Evolutionary conservation across 2,329 filamentous ascomycete genomes (phyloP).

Genomic region (Geoglossum cookeanum): DNA sequence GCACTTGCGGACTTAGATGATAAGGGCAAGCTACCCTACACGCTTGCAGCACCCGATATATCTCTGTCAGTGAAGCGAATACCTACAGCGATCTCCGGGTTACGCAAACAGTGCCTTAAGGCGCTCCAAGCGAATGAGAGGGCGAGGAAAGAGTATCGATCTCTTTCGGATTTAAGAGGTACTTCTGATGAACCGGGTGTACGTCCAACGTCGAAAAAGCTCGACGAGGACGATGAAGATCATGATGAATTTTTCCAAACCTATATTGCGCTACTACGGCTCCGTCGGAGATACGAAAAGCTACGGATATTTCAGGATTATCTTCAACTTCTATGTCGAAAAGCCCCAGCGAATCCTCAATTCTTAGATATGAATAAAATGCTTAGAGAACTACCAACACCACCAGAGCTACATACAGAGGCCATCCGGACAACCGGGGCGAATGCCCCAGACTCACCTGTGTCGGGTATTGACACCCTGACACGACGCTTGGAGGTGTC

Average conservation of each 20-base stretch:
- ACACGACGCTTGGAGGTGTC: constrained; percentile 37
- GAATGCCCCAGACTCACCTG: background rate
- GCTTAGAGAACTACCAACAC: constrained; percentile 11
- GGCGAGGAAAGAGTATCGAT: constrained; percentile 29
- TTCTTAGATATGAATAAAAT: constrained; percentile 14
- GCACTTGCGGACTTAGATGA: background rate
- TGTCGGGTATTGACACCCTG: constrained; percentile 15
- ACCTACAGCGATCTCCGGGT: constrained; percentile 24
- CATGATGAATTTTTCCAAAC: constrained; percentile 24
- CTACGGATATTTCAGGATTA: constrained; percentile 32
- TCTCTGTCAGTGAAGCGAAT: background rate
- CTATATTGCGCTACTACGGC: constrained; percentile 31
- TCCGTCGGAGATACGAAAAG: constrained; percentile 32
- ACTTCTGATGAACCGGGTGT: constrained; percentile 9
- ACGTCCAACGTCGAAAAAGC: constrained; percentile 8
- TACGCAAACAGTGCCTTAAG: constrained; percentile 35
- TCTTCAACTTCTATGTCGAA: constrained; percentile 30
- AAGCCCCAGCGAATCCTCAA: constrained; percentile 28
- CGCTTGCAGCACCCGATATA: background rate
- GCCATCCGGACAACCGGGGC: constrained; percentile 10
- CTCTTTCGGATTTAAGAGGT: constrained; percentile 16
- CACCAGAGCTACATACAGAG: constrained; percentile 14
- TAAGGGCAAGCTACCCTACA: background rate
- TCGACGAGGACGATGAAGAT: constrained; percentile 6
- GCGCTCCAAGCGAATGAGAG: constrained; percentile 33